These are phyloP conservation scores for Candolleomyces efflorescens DNA, from an alignment of 768 basidiomycete species.

Conservation along the genomic window DNA sequence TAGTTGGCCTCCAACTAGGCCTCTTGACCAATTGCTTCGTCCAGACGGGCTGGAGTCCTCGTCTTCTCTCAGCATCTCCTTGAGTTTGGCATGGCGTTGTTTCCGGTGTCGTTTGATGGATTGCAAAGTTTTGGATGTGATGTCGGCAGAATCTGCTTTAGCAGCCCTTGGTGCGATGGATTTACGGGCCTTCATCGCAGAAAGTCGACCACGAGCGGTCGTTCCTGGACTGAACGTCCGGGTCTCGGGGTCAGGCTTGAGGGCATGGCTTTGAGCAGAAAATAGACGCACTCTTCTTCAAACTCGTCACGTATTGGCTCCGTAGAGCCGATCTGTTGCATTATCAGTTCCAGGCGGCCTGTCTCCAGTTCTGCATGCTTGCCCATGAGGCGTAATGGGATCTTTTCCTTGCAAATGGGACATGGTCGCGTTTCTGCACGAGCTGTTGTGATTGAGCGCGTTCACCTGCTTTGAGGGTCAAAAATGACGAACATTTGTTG, in stretches of 20 bases:
- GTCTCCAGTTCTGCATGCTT: constrained; percentile 63
- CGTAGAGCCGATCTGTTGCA: constrained; percentile 56
- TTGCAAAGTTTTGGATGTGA: constrained; percentile 52
- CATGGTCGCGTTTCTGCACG: constrained; percentile 73
- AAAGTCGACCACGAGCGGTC: constrained; percentile 34
- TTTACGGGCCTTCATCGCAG: constrained; percentile 37
- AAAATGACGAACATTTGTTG: constrained; percentile 1
- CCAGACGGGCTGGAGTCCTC: constrained; percentile 39
- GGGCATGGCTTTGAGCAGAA: neutral
- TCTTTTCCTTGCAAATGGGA: constrained; percentile 68
- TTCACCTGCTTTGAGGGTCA: neutral
- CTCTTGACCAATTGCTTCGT: constrained; percentile 25
- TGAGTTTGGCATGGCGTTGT: constrained; percentile 60
- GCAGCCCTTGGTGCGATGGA: constrained; percentile 24
- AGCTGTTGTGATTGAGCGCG: constrained; percentile 29
- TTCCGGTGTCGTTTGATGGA: constrained; percentile 67
- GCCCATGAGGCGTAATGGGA: constrained; percentile 68
- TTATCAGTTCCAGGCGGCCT: constrained; percentile 65
- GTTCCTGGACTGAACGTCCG: constrained; percentile 23
- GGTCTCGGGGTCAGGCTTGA: neutral
- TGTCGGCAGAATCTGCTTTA: constrained; percentile 25
- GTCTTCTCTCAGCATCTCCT: constrained; percentile 61
- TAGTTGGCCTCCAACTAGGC: constrained; percentile 35
- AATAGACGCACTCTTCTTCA: constrained; percentile 47
- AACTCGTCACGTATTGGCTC: constrained; percentile 51